These are phyloP conservation scores for Adansonia madagascariensis DNA, from an alignment of 441 rosid genomes.

Conservation along the genomic window DNA sequence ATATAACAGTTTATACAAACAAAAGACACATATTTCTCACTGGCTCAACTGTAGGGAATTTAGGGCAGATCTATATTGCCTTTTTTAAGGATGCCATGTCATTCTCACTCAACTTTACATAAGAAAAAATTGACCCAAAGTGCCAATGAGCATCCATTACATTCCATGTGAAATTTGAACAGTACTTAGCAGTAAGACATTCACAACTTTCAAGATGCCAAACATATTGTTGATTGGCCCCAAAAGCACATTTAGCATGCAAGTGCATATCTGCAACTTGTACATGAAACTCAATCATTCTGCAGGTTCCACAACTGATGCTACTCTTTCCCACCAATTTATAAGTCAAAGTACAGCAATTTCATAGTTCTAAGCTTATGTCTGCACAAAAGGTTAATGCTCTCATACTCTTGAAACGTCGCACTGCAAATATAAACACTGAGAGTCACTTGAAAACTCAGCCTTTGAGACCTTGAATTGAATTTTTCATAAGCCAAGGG, in stretches of 20 bases:
- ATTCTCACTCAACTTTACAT: conserved; percentile 9
- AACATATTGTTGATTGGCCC: not conserved
- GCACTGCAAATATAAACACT: conserved; percentile 18
- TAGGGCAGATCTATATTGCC: conserved; percentile 20
- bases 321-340: not conserved
- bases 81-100: not conserved
- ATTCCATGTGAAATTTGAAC: conserved; percentile 7
- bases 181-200: not conserved
- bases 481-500: conserved; percentile 8
- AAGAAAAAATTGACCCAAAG: not conserved
- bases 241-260: conserved; percentile 5
- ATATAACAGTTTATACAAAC: conserved; percentile 10
- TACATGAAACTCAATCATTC: conserved; percentile 8
- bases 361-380: not conserved
- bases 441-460: conserved; percentile 11
- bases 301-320: not conserved
- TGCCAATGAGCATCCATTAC: conserved; percentile 19
- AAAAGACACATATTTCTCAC: not conserved
- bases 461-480: conserved; percentile 23
- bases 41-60: conserved; percentile 19
- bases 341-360: conserved; percentile 11
- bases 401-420: conserved; percentile 17
- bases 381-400: conserved; percentile 14
- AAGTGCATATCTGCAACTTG: not conserved
- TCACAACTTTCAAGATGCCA: conserved; percentile 7